Base-by-base conservation (phyloP, 164 flowering plant species). In the Cinnamomum chago region DNA sequence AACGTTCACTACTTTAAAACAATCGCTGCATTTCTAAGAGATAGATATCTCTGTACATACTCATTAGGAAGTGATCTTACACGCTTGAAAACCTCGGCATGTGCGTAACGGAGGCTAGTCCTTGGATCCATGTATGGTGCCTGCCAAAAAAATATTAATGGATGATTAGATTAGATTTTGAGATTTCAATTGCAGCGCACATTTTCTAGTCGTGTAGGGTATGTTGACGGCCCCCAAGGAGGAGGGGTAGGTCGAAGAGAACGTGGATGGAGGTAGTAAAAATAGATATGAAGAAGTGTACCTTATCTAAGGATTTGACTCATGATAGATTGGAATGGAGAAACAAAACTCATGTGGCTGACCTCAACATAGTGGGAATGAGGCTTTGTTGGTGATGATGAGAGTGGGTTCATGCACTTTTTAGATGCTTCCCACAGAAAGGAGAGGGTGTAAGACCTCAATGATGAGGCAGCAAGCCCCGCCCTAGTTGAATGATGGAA, bases 111-210 rank as follows among this genome's bases (percentile, higher is more conserved):
- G 33, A 95, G 89, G 25, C 82, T 90, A 50, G 98, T 95, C 78
- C 97, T 86, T 52, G 99, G 98, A 76, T 95, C 98, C 75, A 77
- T 67, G 68, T 93, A 95, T 20, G 93, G 98, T 55, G 99, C 97
- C 99, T 93, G 88, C 84, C 85, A 24, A 28, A 33, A 72, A 58
- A 67, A 58, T 18, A 17, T 17, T 28, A 2, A 50, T 47, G 47
- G 11, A 40, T 33, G 5, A 24, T 52, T 22, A 22, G 24, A 47
- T 15, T 27, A 22, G 47, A 40, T 9, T 40, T 40, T 9, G 47
- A 40, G 0, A 40, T 40, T 65, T 65, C 35, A 65, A 65, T 5
- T 5, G 27, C 35, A 1, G 23, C 13, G 2, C 30, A 65, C 25
- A 65, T 22, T n/a, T 17, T 17, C 62, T 17, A 58, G n/a, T 17